Base-by-base conservation (phyloP, 768 basidiomycete genomes). In the Panellus pusillus region DNA sequence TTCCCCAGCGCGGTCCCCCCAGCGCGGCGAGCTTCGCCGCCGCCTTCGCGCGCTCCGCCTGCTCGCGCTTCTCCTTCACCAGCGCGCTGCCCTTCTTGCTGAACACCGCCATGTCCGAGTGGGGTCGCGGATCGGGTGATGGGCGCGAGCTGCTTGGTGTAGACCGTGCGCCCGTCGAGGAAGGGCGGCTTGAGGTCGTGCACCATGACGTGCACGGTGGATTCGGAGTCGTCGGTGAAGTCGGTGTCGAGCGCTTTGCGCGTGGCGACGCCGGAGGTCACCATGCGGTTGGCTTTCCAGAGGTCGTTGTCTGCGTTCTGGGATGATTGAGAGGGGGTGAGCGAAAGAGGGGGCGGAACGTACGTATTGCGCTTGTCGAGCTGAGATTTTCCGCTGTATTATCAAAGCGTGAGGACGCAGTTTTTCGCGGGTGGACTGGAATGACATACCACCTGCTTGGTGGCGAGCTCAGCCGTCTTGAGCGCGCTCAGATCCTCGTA, bases 281-380 rank as follows among this genome's bases (percentile, higher is more conserved):
- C 77, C 89, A 99, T 95, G 65, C 96, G 91, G 66, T 98, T 98
- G 8, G 91, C 91, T 75, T 99, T 97, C 97, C 97, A 99, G 11
- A 96, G 74, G 64, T 99, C 97, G 64, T 97, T 98, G 69, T 99
- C 97, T 19, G 93, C 93, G 63, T 98, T 98, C 91, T 95, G 65
- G 4, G 54, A n/a, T n/a, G n/a, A n/a, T n/a, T n/a, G n/a, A n/a
- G n/a, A n/a, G 17, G 6, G 58, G 9, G 68, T 56, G 39, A 52
- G 37, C 11, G 11, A n/a, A 44, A 7, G 3, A 19, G 36, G 44
- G 32, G n/a, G n/a, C n/a, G 32, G 11, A 2, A 75, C 90, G 63
- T 62, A 94, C 93, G 68, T 94, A 97, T 84, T 98, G 95, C 0
- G 95, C 95, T 70, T 98, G 95, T 52, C 88, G 79, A 5, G 97